These are phyloP conservation scores for Coccomyxa sp. DNA, from an alignment of 139 green algal species.

Conservation along the genomic window DNA sequence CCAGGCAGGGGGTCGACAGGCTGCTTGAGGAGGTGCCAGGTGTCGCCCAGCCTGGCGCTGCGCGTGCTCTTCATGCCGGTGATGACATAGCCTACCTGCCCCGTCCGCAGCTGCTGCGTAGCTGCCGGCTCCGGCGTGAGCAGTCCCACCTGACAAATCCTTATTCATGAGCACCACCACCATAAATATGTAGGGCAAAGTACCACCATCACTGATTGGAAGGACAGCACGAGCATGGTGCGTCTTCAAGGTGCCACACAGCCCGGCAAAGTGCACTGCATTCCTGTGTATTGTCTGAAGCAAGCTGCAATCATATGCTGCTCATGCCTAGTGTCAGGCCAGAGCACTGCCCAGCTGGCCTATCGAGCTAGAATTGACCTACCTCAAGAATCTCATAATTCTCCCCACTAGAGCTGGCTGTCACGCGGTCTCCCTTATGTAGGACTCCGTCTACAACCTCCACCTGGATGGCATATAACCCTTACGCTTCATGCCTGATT, in stretches of 20 bases:
- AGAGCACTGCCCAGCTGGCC: no score
- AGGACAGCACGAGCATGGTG: slow-evolving; percentile 44
- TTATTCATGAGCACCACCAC: no score
- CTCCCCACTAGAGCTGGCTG: slow-evolving; percentile 39
- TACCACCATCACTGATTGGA: background rate
- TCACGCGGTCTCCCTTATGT: slow-evolving; percentile 46
- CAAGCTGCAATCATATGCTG: no score
- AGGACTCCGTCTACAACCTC: slow-evolving; percentile 72
- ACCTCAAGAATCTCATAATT: slow-evolving; percentile 73
- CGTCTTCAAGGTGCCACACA: no score
- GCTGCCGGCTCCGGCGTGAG: slow-evolving; percentile 55
- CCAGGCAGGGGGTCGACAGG: slow-evolving; percentile 48
- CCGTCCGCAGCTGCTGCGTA: slow-evolving; percentile 57
- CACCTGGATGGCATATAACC: no score
- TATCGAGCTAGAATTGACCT: no score
- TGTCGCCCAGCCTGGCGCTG: slow-evolving; percentile 77
- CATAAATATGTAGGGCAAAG: background rate
- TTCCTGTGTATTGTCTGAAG: no score
- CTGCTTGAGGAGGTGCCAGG: slow-evolving; percentile 45
- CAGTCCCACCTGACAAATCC: slow-evolving; percentile 49
- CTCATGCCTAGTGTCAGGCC: no score
- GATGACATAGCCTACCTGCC: slow-evolving; percentile 89
- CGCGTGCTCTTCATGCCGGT: slow-evolving; percentile 77
- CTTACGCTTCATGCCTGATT: no score
- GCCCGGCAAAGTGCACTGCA: no score